phyloP scores from a whole-genome alignment of 164 flowering plant species.

The Chimonanthus salicifolius region DNA sequence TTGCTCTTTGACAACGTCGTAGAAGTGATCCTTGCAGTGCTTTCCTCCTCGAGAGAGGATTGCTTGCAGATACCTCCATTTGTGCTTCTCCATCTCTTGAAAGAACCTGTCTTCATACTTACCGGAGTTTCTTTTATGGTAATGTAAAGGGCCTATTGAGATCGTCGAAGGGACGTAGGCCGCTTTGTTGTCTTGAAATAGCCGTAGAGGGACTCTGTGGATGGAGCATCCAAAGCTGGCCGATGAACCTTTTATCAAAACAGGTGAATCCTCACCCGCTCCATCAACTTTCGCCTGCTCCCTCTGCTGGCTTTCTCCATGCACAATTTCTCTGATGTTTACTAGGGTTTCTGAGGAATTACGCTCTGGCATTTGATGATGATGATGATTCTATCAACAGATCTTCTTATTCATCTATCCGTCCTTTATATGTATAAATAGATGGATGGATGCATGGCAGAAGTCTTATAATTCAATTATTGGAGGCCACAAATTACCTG shows the following conservation, averaged over 20 bases:
- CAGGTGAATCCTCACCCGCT: background rate
- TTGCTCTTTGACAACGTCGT: background rate
- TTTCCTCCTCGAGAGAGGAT: background rate
- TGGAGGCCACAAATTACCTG: too few species aligned
- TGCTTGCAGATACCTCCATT: background rate
- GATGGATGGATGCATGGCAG: too few species aligned
- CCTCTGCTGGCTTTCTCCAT: background rate
- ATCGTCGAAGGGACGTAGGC: background rate
- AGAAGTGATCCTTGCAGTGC: background rate
- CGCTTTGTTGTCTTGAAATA: background rate
- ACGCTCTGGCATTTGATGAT: too few species aligned
- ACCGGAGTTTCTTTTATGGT: background rate
- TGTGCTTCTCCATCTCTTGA: constrained; percentile 2
- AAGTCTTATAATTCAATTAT: too few species aligned
- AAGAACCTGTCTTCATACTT: background rate
- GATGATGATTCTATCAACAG: background rate
- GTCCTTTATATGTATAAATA: too few species aligned
- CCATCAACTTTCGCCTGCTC: background rate
- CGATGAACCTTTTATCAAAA: background rate
- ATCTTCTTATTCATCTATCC: background rate
- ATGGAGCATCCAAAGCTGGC: background rate
- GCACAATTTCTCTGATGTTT: background rate
- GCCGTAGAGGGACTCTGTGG: background rate
- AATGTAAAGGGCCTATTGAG: constrained; percentile 1
- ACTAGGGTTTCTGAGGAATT: background rate